A percentile compares a stretch with the other conserved stretches of the same genome.
phyloP scores from a whole-genome alignment of 2,329 filamentous ascomycete genomes.

The Chaetomiaceae sp. region DNA sequence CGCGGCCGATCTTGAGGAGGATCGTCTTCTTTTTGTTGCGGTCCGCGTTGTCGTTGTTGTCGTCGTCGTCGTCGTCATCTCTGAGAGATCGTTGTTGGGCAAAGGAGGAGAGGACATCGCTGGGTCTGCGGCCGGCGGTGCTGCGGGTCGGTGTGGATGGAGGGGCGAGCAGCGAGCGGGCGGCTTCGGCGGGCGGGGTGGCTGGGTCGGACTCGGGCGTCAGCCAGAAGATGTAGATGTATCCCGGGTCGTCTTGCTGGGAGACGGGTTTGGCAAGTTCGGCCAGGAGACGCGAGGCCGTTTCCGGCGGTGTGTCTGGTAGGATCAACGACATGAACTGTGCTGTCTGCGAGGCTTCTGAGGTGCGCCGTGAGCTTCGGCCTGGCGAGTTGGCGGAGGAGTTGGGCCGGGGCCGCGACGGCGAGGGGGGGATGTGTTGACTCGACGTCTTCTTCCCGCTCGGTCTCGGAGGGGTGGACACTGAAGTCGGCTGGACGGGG shows the following conservation, averaged over 20 bases:
- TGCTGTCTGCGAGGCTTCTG: constrained; percentile 33
- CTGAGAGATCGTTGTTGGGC: constrained; percentile 32
- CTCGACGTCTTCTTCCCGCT: constrained; percentile 30
- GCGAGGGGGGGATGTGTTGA: constrained; percentile 28
- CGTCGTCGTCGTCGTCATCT: constrained; percentile 2
- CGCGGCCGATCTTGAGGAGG: constrained; percentile 62
- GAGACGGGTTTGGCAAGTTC: constrained; percentile 76
- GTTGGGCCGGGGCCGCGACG: constrained; percentile 26
- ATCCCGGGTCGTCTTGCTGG: constrained; percentile 71
- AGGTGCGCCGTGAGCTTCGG: constrained; percentile 27
- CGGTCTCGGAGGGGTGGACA: constrained; percentile 18
- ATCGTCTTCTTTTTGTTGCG: constrained; percentile 57
- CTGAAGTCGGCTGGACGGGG: constrained; percentile 37
- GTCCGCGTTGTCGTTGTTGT: constrained; percentile 22
- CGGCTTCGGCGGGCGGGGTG: constrained; percentile 53
- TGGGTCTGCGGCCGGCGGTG: constrained; percentile 44
- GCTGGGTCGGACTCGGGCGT: constrained; percentile 60
- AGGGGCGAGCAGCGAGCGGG: constrained; percentile 54
- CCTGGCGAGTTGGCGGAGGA: constrained; percentile 22
- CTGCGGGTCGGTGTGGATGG: constrained; percentile 35
- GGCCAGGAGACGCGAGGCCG: constrained; percentile 63
- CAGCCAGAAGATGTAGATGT: constrained; percentile 99
- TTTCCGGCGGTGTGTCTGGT: constrained; percentile 58
- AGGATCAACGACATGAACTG: constrained; percentile 66
- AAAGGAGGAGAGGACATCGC: constrained; percentile 51